Conservation (phyloP, 768 basidiomycete species). For the Phlebiopsis gigantea region DNA sequence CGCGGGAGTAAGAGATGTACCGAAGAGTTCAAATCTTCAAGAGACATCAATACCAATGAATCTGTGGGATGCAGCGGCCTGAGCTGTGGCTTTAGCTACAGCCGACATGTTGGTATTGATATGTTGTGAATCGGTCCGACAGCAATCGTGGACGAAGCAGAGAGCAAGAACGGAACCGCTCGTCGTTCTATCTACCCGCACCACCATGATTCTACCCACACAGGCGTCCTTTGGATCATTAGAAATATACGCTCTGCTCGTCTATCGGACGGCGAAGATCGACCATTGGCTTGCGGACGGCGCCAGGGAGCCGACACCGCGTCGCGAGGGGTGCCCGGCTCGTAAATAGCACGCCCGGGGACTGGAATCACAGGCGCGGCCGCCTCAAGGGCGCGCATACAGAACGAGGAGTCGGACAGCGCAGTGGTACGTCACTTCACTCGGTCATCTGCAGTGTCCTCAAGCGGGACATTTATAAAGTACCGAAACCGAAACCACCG, state of each 20-base stretch:
- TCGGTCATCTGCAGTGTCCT: not conserved
- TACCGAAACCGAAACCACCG: not conserved
- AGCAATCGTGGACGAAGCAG: not conserved
- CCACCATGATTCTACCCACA: not conserved
- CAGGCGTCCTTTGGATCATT: not conserved
- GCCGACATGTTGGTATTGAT: conserved; percentile 20
- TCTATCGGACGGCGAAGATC: not conserved
- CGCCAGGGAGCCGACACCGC: not conserved
- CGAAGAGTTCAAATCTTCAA: not conserved
- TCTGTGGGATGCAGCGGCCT: conserved; percentile 17
- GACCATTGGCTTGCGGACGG: not conserved
- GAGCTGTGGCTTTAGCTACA: conserved; percentile 18
- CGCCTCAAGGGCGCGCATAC: not conserved
- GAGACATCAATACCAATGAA: conserved; percentile 35
- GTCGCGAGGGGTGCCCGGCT: not conserved
- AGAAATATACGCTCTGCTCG: not conserved
- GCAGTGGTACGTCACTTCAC: not conserved
- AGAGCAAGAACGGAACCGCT: not conserved
- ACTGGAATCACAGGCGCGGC: conserved; percentile 1
- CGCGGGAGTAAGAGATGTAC: not conserved
- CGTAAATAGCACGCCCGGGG: not conserved
- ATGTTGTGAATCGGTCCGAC: not conserved
- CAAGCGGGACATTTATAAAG: not conserved
- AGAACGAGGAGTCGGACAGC: not conserved
- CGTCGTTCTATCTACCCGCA: not conserved